phyloP scores from a whole-genome alignment of 345 rosid species.

The Boechera retrofracta region DNA sequence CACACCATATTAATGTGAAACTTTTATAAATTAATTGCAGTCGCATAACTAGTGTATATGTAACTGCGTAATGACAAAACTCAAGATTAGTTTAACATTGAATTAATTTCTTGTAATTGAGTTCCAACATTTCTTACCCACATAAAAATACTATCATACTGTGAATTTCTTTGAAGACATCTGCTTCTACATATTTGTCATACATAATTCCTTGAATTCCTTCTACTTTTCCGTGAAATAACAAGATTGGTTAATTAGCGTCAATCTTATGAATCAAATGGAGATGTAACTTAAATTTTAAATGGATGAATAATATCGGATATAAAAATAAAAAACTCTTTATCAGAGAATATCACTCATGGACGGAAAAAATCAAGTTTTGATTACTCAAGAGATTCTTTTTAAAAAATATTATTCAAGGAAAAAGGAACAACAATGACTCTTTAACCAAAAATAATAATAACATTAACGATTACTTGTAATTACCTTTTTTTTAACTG shows the following conservation, averaged over 20 bases:
- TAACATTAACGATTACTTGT: not conserved
- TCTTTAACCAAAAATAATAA: no score
- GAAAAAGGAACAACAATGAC: constrained; percentile 2
- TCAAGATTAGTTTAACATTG: not conserved
- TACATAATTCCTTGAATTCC: no score
- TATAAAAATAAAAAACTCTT: not conserved
- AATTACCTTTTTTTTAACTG: not conserved
- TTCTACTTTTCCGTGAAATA: no score
- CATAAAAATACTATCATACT: no score
- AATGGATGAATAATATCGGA: no score
- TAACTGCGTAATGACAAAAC: not conserved
- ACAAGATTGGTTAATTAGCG: no score
- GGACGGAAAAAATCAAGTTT: not conserved
- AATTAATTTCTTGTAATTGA: not conserved
- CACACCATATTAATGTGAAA: not conserved
- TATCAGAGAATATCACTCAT: not conserved
- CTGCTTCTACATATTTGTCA: no score
- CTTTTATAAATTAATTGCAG: not conserved
- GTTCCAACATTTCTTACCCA: no score
- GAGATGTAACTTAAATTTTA: not conserved
- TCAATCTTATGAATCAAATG: not conserved
- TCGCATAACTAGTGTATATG: not conserved
- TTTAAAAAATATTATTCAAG: not conserved
- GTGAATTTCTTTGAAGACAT: no score
- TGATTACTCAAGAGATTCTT: not conserved